Conservation (phyloP, 192 early-diverging fungal genomes). For the Umbelopsis sp. region DNA sequence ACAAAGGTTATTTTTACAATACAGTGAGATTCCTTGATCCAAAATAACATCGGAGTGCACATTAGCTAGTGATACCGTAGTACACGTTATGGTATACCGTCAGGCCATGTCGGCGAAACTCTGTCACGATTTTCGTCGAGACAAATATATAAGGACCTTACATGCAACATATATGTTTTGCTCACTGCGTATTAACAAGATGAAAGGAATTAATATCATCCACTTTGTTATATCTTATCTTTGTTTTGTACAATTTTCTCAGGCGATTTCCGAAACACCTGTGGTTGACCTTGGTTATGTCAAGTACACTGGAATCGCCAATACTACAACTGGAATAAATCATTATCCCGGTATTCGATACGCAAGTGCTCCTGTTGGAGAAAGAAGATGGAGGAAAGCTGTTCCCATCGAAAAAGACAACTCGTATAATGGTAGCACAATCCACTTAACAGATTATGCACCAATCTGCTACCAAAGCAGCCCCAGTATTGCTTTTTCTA, state of each 20-base stretch:
- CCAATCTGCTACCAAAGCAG: neutral
- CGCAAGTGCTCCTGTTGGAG: slow-evolving; percentile 40
- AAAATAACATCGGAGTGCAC: too few relatives aligned
- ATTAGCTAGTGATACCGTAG: too few relatives aligned
- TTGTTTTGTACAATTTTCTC: neutral
- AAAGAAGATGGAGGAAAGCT: slow-evolving; percentile 45
- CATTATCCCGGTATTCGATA: slow-evolving; percentile 49
- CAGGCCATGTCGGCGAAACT: too few relatives aligned
- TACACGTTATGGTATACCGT: too few relatives aligned
- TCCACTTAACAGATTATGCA: slow-evolving; percentile 21
- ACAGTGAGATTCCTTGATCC: too few relatives aligned
- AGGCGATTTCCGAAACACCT: neutral
- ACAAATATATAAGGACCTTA: too few relatives aligned
- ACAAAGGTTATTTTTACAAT: too few relatives aligned
- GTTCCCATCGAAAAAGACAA: neutral
- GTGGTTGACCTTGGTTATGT: neutral
- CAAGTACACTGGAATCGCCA: neutral
- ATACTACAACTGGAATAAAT: neutral
- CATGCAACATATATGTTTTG: neutral
- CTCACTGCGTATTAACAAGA: neutral
- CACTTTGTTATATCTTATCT: neutral
- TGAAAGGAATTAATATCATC: neutral
- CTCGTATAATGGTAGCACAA: neutral
- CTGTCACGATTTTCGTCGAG: too few relatives aligned
- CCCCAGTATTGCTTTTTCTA: neutral